Base-by-base conservation (phyloP, 257 asterid genomes). In the Sherardia arvensis region DNA sequence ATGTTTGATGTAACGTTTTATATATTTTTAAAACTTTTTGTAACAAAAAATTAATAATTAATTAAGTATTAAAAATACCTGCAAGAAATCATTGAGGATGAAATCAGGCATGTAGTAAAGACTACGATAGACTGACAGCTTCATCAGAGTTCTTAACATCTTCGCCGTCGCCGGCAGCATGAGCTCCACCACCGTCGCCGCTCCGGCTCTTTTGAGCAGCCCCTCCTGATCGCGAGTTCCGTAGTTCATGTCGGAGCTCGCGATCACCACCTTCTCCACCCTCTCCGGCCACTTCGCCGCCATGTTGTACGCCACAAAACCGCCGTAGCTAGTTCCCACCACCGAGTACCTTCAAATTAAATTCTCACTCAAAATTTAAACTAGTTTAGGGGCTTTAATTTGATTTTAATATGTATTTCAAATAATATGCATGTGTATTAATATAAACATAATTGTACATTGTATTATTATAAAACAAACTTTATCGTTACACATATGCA, bases 251-350 rank as follows among this genome's bases (percentile, higher is more conserved):
- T 78, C 95, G 22, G 96, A 89, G 78, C 97, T 86, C 7, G 90
- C 90, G 26, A 91, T 74, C 79, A 86, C 94, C 79, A 91, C 92
- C 82, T 83, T 91, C 67, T 86, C 83, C 63, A 91, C 91, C 66
- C 81, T 79, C 58, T 83, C 95, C 66, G 95, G 86, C 85, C 84
- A 86, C 87, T 66, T 79, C 8, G 38, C 53, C 22, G 82, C 95
- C 90, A 91, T 59, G 21, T 77, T 77, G 47, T 91, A 85, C 53
- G 98, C 92, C 70, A 91, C 94, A 4, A 86, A 81, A 5, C 96
- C 95, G 9, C 96, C 96, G 66, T 91, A 91, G 67, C 96, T 91
- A 25, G 91, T 86, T 67, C 98, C 98, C 28, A 85, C 78, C 0
- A 91, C 66, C 0, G 85, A 76, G 63, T 74, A 90, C 66, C 75